Base-by-base conservation (phyloP, 73 alveolate species). In the Paramecium primaurelia region DNA sequence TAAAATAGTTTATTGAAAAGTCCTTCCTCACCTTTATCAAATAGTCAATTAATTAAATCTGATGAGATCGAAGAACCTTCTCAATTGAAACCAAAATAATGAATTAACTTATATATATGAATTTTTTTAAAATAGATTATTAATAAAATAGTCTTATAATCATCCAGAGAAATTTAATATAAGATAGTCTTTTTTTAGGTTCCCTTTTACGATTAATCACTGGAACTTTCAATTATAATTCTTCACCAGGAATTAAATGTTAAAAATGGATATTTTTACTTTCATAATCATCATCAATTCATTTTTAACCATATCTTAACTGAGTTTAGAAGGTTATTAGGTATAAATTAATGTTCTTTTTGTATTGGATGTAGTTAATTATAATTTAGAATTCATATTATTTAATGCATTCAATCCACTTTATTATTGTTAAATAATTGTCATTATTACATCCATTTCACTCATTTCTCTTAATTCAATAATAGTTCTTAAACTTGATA, bases 361-460 rank as follows among this genome's bases (percentile, higher is more conserved):
- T 4, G 91, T 32, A 12, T 80, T 25, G 1, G 47, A 47, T 9
- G 91, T 77, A 14, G 91, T 80, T 80, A 32, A 80, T 25, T 34
- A 25, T 26, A 45, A 26, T 44, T 80, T 80, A 45, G 91, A 80
- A 80, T 42, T 47, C 59, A 25, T 44, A 36, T 64, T 12, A 28
- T 64, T 5, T 36, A 47, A 26, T 12, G 91, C 91, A 40, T 42
- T 80, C 20, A 80, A 42, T 18, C 75, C 75, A 80, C 91, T 80
- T 36, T 49, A 42, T 47, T 80, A 47, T 26, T 80, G 30, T 80
- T 80, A 49, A 26, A 80, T 80, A 9, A 80, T 80, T 49, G 91
- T 80, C 91, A 80, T 80, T 49, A 77, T 80, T 3, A 80, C 75
- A 42, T 80, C 91, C 91, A 80, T 80, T 80, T 80, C 91, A 45